Percentiles rank a stretch among this genome's conserved stretches.
These are phyloP conservation scores for Sphagnum contortum DNA, from an alignment of 225 moss, liverwort and hornwort genomes.

Conservation along the genomic window DNA sequence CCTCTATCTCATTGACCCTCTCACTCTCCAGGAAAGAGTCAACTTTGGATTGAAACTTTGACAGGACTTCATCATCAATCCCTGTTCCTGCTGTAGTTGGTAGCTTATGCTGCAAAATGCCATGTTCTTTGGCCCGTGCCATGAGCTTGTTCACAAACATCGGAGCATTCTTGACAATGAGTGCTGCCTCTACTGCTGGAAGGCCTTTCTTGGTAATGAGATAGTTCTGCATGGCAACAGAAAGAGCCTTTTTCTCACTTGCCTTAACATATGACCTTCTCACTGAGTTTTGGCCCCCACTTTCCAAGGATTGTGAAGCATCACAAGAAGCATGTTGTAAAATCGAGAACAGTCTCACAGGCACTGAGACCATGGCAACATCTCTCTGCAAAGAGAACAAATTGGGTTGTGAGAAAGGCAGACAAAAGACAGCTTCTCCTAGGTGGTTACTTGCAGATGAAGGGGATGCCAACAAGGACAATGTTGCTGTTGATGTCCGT, in stretches of 20 bases:
- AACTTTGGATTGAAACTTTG: not conserved
- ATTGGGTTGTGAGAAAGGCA: no score
- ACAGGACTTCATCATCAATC: not conserved
- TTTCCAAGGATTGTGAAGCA: not conserved
- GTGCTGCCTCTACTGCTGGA: slow-evolving; percentile 1
- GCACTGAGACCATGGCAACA: not conserved
- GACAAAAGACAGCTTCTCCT: no score
- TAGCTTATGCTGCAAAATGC: not conserved
- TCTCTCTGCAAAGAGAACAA: no score
- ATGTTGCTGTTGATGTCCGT: no score
- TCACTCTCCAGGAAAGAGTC: slow-evolving; percentile 1
- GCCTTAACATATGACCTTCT: not conserved
- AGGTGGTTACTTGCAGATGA: no score
- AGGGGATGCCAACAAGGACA: no score
- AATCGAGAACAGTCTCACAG: not conserved
- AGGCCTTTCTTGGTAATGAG: slow-evolving; percentile 1
- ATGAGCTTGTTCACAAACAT: slow-evolving; percentile 4
- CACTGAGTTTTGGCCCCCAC: not conserved
- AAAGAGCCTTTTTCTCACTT: slow-evolving; percentile 1
- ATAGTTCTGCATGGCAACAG: slow-evolving; percentile 2
- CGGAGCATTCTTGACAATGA: slow-evolving; percentile 7
- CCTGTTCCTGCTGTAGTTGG: not conserved
- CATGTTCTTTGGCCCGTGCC: slow-evolving; percentile 1
- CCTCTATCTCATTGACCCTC: slow-evolving; percentile 6
- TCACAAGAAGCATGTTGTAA: not conserved